Evolutionary conservation across 306 rosid genomes (phyloP).

Genomic region (Mimosa bimucronata): DNA sequence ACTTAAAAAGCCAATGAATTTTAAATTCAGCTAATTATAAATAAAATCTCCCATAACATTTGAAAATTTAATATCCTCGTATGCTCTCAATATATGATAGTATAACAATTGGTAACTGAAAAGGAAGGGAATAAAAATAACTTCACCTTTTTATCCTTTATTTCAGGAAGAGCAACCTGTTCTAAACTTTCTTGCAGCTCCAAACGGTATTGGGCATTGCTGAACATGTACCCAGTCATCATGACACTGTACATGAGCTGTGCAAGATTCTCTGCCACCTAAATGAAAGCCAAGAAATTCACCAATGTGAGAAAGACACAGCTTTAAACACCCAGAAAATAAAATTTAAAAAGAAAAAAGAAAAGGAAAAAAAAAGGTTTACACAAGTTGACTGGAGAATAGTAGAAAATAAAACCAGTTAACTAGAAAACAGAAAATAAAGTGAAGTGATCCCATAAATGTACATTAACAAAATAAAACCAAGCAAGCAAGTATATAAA

Average conservation of each 20-base stretch:
- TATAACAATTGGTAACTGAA: not conserved
- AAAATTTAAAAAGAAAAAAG: not conserved
- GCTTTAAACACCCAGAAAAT: constrained; percentile 11
- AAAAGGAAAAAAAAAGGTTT: constrained; percentile 12
- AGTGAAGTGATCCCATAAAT: not conserved
- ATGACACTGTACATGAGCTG: constrained; percentile 98
- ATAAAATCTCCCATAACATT: not conserved
- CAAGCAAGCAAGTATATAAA: not conserved
- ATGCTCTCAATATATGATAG: not conserved
- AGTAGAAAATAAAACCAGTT: no score
- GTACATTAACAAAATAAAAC: constrained; percentile 6
- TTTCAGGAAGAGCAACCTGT: constrained; percentile 91
- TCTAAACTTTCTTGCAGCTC: constrained; percentile 94
- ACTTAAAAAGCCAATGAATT: not conserved
- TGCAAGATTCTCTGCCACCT: constrained; percentile 99
- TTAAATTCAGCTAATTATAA: not conserved
- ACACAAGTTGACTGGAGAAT: not conserved
- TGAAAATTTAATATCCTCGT: not conserved
- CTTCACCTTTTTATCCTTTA: constrained; percentile 71
- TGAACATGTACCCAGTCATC: constrained; percentile 99
- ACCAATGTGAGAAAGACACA: constrained; percentile 25
- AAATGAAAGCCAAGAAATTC: constrained; percentile 42
- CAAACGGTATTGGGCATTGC: constrained; percentile 89
- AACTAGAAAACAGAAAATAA: no score
- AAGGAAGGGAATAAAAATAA: constrained; percentile 30